phyloP scores from a whole-genome alignment of 192 early-diverging fungal species.

The Backusella psychrophila region DNA sequence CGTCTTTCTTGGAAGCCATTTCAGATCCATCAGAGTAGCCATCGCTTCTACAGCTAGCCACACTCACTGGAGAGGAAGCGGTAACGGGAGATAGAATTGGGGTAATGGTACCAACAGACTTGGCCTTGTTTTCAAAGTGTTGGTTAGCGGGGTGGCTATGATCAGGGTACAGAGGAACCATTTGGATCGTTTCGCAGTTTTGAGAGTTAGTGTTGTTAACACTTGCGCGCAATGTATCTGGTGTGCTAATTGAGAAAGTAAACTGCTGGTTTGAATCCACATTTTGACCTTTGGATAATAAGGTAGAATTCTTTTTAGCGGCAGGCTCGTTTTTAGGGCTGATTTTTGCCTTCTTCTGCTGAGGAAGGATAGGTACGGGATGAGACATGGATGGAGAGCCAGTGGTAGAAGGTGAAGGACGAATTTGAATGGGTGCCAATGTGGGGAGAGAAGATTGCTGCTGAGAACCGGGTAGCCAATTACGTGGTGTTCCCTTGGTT shows the following conservation, averaged over 20 bases:
- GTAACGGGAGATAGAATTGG: neutral
- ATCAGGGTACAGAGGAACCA: slow-evolving; percentile 19
- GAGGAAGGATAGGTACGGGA: neutral
- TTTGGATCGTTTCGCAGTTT: neutral
- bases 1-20: neutral
- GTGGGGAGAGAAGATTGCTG: neutral
- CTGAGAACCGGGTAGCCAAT: neutral
- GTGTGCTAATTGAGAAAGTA: slow-evolving; percentile 23
- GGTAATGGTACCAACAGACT: neutral
- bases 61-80: slow-evolving; percentile 1
- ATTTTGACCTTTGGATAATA: neutral
- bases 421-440: neutral
- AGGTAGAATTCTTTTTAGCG: neutral
- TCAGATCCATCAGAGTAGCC: neutral
- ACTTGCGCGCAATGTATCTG: slow-evolving; percentile 7
- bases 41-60: neutral
- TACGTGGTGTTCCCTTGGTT: neutral
- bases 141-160: slow-evolving; percentile 8
- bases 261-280: slow-evolving; percentile 2
- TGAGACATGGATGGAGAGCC: neutral
- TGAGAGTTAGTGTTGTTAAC: neutral
- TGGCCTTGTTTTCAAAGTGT: neutral
- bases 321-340: neutral
- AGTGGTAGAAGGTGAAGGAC: neutral
- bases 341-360: neutral